Conservation (phyloP, 108 stramenopile species). For the Nitzschia putrida region DNA sequence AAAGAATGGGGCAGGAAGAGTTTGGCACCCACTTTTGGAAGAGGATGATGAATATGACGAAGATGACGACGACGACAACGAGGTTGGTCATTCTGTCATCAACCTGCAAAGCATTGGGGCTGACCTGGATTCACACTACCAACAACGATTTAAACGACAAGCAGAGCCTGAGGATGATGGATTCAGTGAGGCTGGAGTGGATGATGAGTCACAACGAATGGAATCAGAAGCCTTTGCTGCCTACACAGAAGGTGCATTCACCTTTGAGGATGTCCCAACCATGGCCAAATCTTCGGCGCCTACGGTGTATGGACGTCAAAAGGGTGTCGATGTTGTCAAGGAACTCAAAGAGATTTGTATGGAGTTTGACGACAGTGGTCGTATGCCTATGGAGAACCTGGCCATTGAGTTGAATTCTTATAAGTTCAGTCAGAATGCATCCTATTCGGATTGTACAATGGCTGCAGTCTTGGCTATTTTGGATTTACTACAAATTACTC, state of each 20-base stretch:
- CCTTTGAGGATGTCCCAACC: conserved; percentile 40
- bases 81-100: conserved; percentile 36
- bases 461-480: conserved; percentile 73
- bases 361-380: conserved; percentile 67
- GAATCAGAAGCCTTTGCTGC: conserved; percentile 36
- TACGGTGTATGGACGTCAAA: conserved; percentile 76
- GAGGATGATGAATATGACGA: conserved; percentile 49
- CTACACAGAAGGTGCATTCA: conserved; percentile 40
- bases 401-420: conserved; percentile 90
- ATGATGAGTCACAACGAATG: conserved; percentile 32
- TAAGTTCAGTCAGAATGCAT: conserved; percentile 91
- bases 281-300: conserved; percentile 33
- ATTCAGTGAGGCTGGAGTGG: conserved; percentile 58
- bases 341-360: conserved; percentile 84
- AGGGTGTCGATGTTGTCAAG: conserved; percentile 84
- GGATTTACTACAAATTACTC: conserved; percentile 62
- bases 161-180: conserved; percentile 63
- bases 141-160: conserved; percentile 53
- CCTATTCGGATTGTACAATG: conserved; percentile 76
- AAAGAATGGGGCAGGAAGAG: conserved; percentile 60
- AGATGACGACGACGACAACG: conserved; percentile 46
- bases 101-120: conserved; percentile 75
- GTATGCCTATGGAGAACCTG: conserved; percentile 78
- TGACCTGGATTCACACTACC: conserved; percentile 53
- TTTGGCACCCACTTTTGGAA: conserved; percentile 57